Conservation (phyloP, 805 yeast species). For the Kodamaea sagamina region DNA sequence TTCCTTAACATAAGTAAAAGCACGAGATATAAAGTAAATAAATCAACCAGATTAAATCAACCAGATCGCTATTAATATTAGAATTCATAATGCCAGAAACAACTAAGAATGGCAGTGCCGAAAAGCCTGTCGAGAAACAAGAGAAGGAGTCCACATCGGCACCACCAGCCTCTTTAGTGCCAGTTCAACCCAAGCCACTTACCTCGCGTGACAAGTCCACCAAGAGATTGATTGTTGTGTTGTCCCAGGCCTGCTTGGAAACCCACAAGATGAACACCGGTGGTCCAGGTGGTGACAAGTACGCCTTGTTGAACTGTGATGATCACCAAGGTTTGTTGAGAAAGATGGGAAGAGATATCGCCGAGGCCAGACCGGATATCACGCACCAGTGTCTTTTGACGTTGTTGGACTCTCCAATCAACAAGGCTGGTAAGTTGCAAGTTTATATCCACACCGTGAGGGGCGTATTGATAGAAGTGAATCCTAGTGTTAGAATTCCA, state of each 20-base stretch:
- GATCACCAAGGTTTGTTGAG: conserved; percentile 95
- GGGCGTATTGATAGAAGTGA: conserved; percentile 92
- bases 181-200: conserved; percentile 80
- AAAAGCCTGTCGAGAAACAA: conserved; percentile 15
- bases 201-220: conserved; percentile 84
- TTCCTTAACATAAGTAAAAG: conserved; percentile 1
- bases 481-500: conserved; percentile 95
- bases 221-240: conserved; percentile 88
- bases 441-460: conserved; percentile 95
- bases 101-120: conserved; percentile 21
- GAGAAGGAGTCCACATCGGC: conserved; percentile 21
- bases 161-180: conserved; percentile 71
- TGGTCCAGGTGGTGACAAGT: conserved; percentile 80
- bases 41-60: conserved; percentile 1
- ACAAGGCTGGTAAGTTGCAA: conserved; percentile 95
- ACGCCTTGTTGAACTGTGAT: conserved; percentile 92
- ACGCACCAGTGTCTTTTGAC: conserved; percentile 97
- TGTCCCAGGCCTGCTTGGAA: conserved; percentile 93
- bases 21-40: not conserved
- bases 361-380: conserved; percentile 99
- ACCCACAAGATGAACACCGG: conserved; percentile 85
- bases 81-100: conserved; percentile 9
- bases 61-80: not conserved
- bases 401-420: conserved; percentile 93
- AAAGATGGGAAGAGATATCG: conserved; percentile 95